A percentile compares a stretch with the other conserved stretches of the same genome.
Conservation (phyloP, 805 yeast genomes). For the Wickerhamiella sorbophila region DNA sequence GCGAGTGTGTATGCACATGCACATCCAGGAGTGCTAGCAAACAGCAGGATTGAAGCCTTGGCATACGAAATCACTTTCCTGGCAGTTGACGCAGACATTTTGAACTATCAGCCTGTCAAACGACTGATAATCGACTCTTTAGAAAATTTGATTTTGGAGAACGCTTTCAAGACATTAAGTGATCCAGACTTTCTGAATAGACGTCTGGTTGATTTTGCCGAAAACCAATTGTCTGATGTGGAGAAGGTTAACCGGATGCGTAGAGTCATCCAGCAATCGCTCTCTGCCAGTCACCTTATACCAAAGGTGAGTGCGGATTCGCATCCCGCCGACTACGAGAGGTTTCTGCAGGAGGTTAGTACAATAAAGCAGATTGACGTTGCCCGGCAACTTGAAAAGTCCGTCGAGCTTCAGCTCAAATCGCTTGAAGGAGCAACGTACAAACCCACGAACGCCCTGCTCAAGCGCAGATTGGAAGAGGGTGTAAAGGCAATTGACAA, state of each 20-base stretch:
- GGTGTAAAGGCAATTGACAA: neutral
- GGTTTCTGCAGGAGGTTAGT: constrained; percentile 27
- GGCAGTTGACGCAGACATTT: neutral
- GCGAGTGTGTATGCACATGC: neutral
- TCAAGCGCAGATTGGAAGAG: neutral
- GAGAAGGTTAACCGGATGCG: constrained; percentile 60
- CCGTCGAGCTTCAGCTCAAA: neutral
- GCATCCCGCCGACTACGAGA: constrained; percentile 30
- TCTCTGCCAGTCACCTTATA: constrained; percentile 5
- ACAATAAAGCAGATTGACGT: constrained; percentile 28
- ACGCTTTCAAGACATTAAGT: constrained; percentile 36
- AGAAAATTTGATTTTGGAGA: constrained; percentile 41
- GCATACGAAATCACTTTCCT: neutral
- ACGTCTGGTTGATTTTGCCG: constrained; percentile 41
- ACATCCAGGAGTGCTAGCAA: neutral
- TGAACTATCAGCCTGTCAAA: neutral
- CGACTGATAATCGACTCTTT: constrained; percentile 38
- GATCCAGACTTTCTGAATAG: constrained; percentile 73
- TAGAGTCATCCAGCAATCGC: constrained; percentile 4
- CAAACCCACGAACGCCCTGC: neutral
- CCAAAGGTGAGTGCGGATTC: constrained; percentile 29
- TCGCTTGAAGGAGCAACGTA: neutral
- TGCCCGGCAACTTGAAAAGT: constrained; percentile 32
- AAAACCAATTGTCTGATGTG: constrained; percentile 54
- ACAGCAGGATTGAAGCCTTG: neutral